Base-by-base conservation (phyloP, 208 protist species). In the Leishmania braziliensis region DNA sequence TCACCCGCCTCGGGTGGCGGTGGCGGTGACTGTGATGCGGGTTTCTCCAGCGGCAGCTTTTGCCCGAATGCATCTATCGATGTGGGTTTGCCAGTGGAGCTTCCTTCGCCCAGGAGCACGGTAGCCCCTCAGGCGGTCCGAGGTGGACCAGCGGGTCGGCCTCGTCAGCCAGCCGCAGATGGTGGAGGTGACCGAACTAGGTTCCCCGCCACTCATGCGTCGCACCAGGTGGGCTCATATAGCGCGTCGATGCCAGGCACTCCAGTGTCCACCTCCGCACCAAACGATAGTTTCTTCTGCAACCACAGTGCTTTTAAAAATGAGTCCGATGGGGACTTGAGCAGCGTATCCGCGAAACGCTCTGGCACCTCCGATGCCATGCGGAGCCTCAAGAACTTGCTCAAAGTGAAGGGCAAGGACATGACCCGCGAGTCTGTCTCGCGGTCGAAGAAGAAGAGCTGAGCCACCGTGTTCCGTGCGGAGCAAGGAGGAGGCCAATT, bases 381-480 rank as follows among this genome's bases (percentile, higher is more conserved):
- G 66, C 83, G 79, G 26, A 83, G 82, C 70, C 23, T 89, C 71
- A 80, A 77, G 69, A 75, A 60, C 48, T 46, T 84, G 68, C 78
- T 91, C 43, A 91, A 91, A 71, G 20, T 85, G 3, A 91, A 91
- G 70, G 88, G 88, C 53, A 82, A 83, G 53, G 88, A 91, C 65
- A 88, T 91, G 85, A 84, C 77, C 23, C 82, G 78, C 12, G 81
- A 86, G 74, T 86, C 82, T 36, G 82, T 86, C 20, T 86, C 77
- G 3, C 60, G 78, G 43, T 81, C 84, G 8, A 85, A 82, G 80
- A 73, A 76, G n/a, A 80, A 73, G 77, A 73, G 29, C 33, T 79
- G 46, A 79, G 74, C 20, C 36, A n/a, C 10, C 18, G 62, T 39
- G 29, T 50, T 20, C 16, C 33, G 2, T 69, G 18, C 43, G 53